Percentiles rank a stretch among this genome's conserved stretches.
These are phyloP conservation scores for Tolypocladium sp. DNA, from an alignment of 2,329 filamentous ascomycete genomes.

Conservation along the genomic window DNA sequence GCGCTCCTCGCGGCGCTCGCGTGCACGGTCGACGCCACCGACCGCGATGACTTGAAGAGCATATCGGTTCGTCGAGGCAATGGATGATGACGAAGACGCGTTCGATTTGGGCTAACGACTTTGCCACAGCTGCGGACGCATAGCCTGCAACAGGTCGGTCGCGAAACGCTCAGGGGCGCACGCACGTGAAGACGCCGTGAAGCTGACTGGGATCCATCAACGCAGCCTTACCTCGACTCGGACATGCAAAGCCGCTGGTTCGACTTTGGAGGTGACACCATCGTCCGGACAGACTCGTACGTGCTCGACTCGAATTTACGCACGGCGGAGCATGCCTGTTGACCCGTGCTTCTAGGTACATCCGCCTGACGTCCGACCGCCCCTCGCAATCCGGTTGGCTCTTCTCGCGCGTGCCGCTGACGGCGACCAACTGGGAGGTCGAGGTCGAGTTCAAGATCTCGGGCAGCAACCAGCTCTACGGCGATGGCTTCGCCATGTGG, in stretches of 20 bases:
- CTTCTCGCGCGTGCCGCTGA: conserved; percentile 87
- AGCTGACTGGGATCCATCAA: conserved; percentile 5
- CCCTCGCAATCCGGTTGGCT: conserved; percentile 89
- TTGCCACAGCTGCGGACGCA: conserved; percentile 69
- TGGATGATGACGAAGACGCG: neutral
- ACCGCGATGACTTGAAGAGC: conserved; percentile 41
- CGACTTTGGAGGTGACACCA: conserved; percentile 93
- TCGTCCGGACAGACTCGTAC: conserved; percentile 65
- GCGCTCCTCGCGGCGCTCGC: conserved; percentile 40
- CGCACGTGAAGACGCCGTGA: neutral
- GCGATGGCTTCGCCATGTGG: conserved; percentile 97
- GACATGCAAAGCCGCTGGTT: conserved; percentile 99
- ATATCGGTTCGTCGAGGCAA: conserved; percentile 31
- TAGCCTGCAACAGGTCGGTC: conserved; percentile 66
- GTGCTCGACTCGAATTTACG: conserved; percentile 14
- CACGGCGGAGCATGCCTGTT: neutral
- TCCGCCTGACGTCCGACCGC: conserved; percentile 83
- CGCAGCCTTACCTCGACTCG: conserved; percentile 88
- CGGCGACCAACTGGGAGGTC: conserved; percentile 98
- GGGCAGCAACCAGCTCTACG: conserved; percentile 81
- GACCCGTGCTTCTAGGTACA: conserved; percentile 54
- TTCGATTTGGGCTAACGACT: neutral
- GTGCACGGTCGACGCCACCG: conserved; percentile 39
- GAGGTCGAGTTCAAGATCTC: conserved; percentile 93
- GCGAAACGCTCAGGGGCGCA: conserved; percentile 1